Evolutionary conservation across 2,329 filamentous ascomycete genomes (phyloP), one percentile per base, ranked within the genome.

Genomic region (Metarhizium album): DNA sequence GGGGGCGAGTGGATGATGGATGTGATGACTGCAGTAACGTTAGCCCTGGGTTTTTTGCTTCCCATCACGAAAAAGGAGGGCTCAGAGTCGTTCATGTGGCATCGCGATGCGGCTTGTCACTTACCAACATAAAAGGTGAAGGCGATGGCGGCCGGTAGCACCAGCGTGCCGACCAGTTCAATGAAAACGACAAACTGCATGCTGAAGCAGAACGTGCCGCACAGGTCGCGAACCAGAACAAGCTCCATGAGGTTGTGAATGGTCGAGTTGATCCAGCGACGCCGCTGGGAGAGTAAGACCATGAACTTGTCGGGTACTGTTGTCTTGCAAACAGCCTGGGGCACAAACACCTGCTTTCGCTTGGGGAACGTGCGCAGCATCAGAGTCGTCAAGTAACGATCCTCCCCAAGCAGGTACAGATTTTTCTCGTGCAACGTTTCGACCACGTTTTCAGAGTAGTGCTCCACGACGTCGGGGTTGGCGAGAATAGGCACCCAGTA

Each of bases 361-460:
- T 98, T 98, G 55, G 93, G 93, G 75, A 98, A 98, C 2, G 93
- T 98, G 67, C 91, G 89, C 58, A 98, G 78, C 94, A 98, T 98
- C 54, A 98, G 83, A 8, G 93, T 98, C 33, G 90, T 94, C 54
- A 98, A 76, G 67, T 94, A 96, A 59, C 90, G 87, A 79, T 96
- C 90, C 71, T 96, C 90, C 62, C 90, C 90, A 2, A 96, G 79
- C 33, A 95, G 76, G 48, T 96, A 78, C 67, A 96, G 68, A 64
- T 96, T 96, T 82, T 96, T 96, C 77, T 93, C 94, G 76, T 98
- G 93, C 58, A 98, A 74, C 18, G 93, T 98, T 67, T 98, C 93
- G 42, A 98, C 93, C 49, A 98, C 90, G 60, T 98, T 98, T 70
- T 98, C 93, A 0, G 93, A 97, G 70, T 98, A 98, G 70, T 98